Conservation (phyloP, 257 asterid genomes). For the Solanum pinnatisectum region DNA sequence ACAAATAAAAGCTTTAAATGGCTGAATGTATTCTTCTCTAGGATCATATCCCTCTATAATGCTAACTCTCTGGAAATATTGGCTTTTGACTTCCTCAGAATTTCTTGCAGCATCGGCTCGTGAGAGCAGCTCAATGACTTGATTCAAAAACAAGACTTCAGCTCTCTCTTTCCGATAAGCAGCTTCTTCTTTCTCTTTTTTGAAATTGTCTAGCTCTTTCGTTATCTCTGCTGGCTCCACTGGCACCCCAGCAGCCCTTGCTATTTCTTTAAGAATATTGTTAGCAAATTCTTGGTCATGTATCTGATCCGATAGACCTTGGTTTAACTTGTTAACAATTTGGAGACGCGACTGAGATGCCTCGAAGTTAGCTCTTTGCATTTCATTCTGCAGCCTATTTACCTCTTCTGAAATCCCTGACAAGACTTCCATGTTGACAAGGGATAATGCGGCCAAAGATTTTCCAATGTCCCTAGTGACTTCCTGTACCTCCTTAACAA, state of each 20-base stretch:
- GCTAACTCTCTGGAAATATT: slow-evolving; percentile 34
- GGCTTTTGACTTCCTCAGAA: slow-evolving; percentile 36
- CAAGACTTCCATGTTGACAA: slow-evolving; percentile 33
- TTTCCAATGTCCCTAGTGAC: slow-evolving; percentile 47
- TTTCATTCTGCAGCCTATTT: slow-evolving; percentile 37
- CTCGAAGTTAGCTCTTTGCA: slow-evolving; percentile 49
- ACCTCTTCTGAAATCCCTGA: slow-evolving; percentile 47
- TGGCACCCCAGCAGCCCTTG: slow-evolving; percentile 42
- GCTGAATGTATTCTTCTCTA: slow-evolving; percentile 36
- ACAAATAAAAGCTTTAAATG: slow-evolving; percentile 43
- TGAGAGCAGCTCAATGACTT: slow-evolving; percentile 49
- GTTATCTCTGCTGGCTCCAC: slow-evolving; percentile 42
- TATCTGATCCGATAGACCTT: slow-evolving; percentile 29
- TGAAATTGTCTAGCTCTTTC: slow-evolving; percentile 40
- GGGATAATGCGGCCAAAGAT: slow-evolving; percentile 37
- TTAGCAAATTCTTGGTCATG: slow-evolving; percentile 43
- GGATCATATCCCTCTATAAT: slow-evolving; percentile 33
- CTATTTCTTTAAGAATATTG: slow-evolving; percentile 33
- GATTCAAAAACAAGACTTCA: slow-evolving; percentile 50
- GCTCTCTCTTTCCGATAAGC: slow-evolving; percentile 47
- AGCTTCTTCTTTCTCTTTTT: slow-evolving; percentile 51
- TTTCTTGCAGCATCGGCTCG: slow-evolving; percentile 57
- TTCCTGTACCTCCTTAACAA: slow-evolving; percentile 52
- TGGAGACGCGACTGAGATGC: slow-evolving; percentile 27
- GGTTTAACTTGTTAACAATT: slow-evolving; percentile 42